Conservation (phyloP, 2,329 filamentous ascomycete genomes). For the Huntiella savannae region DNA sequence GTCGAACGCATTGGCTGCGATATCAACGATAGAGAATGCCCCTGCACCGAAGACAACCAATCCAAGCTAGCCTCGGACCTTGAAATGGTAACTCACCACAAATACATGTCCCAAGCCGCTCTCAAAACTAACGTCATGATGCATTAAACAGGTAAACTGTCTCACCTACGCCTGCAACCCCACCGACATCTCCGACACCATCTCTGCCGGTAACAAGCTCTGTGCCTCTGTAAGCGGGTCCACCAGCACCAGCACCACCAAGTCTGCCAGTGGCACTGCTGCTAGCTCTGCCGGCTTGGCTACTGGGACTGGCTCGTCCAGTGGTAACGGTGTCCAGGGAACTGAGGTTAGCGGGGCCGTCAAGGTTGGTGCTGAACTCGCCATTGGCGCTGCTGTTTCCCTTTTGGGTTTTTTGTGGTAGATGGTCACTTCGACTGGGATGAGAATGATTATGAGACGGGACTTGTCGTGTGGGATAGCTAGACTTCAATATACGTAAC, state of each 20-base stretch:
- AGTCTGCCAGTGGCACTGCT: constrained; percentile 3
- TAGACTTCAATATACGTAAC: too few relatives aligned
- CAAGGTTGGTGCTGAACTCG: background rate
- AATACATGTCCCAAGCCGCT: background rate
- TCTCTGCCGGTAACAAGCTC: constrained; percentile 16
- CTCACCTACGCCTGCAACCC: constrained; percentile 19
- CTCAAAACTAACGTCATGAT: background rate
- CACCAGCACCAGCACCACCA: background rate
- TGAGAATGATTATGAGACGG: too few relatives aligned
- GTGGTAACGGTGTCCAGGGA: background rate
- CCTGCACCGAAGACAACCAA: constrained; percentile 20
- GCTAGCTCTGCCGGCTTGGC: background rate
- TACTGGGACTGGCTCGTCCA: constrained; percentile 9
- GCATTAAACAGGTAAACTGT: constrained; percentile 14
- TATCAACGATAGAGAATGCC: constrained; percentile 21
- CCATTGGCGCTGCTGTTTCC: background rate
- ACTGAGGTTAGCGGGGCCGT: background rate
- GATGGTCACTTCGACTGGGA: background rate
- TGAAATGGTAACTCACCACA: constrained; percentile 14
- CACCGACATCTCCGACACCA: constrained; percentile 17
- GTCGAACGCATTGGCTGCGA: constrained; percentile 21
- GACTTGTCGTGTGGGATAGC: too few relatives aligned
- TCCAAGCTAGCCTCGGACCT: constrained; percentile 14
- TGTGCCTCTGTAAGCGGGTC: constrained; percentile 15
- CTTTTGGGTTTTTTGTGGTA: background rate